These are phyloP conservation scores for Colletotrichum falcatum DNA, from an alignment of 2,329 filamentous ascomycete species.

Conservation along the genomic window DNA sequence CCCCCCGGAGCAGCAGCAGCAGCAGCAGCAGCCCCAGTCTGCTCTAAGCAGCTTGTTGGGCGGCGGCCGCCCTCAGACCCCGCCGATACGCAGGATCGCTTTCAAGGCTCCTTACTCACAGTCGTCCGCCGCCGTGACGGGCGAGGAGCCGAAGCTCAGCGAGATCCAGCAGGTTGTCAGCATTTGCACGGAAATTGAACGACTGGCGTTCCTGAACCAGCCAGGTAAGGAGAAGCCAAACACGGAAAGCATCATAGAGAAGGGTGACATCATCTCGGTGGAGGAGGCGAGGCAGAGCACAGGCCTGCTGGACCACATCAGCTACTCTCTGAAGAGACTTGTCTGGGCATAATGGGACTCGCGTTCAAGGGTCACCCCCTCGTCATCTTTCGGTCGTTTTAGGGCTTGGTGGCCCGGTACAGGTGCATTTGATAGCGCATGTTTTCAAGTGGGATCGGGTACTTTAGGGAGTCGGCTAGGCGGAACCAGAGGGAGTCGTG, in stretches of 20 bases:
- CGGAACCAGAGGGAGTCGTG: slow-evolving; percentile 90
- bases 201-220: slow-evolving; percentile 67
- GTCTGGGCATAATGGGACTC: slow-evolving; percentile 75
- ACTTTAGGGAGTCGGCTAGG: slow-evolving; percentile 73
- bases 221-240: slow-evolving; percentile 56
- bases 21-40: slow-evolving; percentile 40
- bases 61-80: slow-evolving; percentile 48
- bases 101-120: slow-evolving; percentile 68
- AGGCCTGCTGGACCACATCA: slow-evolving; percentile 85
- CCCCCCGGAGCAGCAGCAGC: slow-evolving; percentile 6
- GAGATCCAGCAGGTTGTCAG: slow-evolving; percentile 69
- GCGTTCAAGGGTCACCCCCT: neutral
- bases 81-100: slow-evolving; percentile 58
- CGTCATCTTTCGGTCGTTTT: slow-evolving; percentile 13
- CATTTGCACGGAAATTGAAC: slow-evolving; percentile 82
- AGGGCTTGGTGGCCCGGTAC: slow-evolving; percentile 62
- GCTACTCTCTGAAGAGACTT: slow-evolving; percentile 91
- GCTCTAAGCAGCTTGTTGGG: slow-evolving; percentile 59
- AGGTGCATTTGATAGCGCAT: slow-evolving; percentile 96
- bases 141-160: slow-evolving; percentile 58
- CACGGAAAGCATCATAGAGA: slow-evolving; percentile 62
- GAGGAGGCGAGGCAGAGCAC: slow-evolving; percentile 89
- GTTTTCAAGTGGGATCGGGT: slow-evolving; percentile 89
- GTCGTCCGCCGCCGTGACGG: slow-evolving; percentile 67
- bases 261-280: slow-evolving; percentile 81